Base-by-base conservation (phyloP, 192 early-diverging fungal species). In the Linnemannia elongata region DNA sequence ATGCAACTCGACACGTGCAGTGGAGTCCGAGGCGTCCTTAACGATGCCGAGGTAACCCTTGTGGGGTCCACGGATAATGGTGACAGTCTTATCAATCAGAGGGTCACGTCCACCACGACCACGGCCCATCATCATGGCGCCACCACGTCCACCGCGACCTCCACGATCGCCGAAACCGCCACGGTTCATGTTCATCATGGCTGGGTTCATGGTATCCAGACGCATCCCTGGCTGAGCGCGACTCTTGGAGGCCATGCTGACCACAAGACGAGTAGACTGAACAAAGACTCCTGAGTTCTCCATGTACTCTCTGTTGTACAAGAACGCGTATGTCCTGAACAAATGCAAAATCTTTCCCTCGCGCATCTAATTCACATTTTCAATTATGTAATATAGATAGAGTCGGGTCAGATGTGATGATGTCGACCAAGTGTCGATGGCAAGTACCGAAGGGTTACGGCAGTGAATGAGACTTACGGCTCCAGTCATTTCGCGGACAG, bases 11-110 rank as follows among this genome's bases (percentile, higher is more conserved):
- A 99, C 95, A 36, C 98, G 93, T 10, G 94, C 96, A 54, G 89
- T 85, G 13, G 81, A 85, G 71, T 95, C 95, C 0, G 92, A 91
- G 0, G 94, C 92, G 49, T 98, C 97, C 82, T 98, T 98, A 44
- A 98, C 97, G 74, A 99, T 97, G 27, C 99, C 99, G 27, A 98
- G 88, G 87, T 98, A 99, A n/a, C 98, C 97, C 85, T 99, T 99
- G 92, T 96, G 97, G 20, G 96, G 95, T 15, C 99, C 99, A 39
- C 93, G 91, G 18, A 92, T 93, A 54, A 98, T 95, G 41, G 93
- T 94, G 15, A 98, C 97, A 0, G 96, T 97, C 79, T 95, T 94
- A 54, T 91, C 92, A 12, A 98, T 89, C 57, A 94, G 68, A 35
- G 89, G 87, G 76, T 92, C 92, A 36, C 91, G 83, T 33, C 90